Conservation (phyloP, 495 filamentous ascomycete genomes). For the Penicillium subrubescens region DNA sequence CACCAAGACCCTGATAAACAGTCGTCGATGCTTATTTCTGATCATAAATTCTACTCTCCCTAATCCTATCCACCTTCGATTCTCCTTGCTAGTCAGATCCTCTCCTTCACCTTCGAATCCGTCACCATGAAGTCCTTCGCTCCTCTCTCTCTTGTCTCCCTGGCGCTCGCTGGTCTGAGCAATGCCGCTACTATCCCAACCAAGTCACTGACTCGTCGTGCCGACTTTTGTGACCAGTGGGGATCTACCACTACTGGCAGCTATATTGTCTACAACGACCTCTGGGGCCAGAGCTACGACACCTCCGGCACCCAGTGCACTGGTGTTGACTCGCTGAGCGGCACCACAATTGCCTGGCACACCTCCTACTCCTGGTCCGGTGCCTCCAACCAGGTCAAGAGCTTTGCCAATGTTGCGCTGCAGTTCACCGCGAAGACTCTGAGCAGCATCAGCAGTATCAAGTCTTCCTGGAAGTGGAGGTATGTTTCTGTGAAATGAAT, state of each 20-base stretch:
- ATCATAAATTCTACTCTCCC: not conserved
- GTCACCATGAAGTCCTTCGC: constrained; percentile 41
- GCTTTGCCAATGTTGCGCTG: constrained; percentile 57
- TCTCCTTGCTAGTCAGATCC: not conserved
- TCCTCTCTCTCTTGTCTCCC: constrained; percentile 26
- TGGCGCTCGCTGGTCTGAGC: constrained; percentile 36
- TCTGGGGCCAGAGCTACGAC: constrained; percentile 50
- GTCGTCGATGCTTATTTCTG: not conserved
- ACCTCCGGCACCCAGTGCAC: constrained; percentile 60
- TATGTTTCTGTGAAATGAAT: constrained; percentile 25
- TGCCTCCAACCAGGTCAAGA: constrained; percentile 56
- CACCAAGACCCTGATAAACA: not conserved
- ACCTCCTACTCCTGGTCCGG: constrained; percentile 61
- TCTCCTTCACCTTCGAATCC: not conserved
- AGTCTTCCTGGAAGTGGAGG: constrained; percentile 56
- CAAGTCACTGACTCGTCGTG: constrained; percentile 41
- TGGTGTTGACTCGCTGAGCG: constrained; percentile 48
- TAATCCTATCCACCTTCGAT: not conserved
- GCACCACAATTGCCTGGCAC: constrained; percentile 54
- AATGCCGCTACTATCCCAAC: constrained; percentile 40
- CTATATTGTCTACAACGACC: constrained; percentile 58
- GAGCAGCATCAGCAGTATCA: constrained; percentile 52
- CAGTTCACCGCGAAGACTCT: constrained; percentile 48
- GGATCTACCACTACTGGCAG: constrained; percentile 43
- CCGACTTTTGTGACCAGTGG: constrained; percentile 55